Percentiles rank a stretch among this genome's conserved stretches.
Conservation (phyloP, 1,284 basidiomycete genomes). For the Sanghuangporus baumii region DNA sequence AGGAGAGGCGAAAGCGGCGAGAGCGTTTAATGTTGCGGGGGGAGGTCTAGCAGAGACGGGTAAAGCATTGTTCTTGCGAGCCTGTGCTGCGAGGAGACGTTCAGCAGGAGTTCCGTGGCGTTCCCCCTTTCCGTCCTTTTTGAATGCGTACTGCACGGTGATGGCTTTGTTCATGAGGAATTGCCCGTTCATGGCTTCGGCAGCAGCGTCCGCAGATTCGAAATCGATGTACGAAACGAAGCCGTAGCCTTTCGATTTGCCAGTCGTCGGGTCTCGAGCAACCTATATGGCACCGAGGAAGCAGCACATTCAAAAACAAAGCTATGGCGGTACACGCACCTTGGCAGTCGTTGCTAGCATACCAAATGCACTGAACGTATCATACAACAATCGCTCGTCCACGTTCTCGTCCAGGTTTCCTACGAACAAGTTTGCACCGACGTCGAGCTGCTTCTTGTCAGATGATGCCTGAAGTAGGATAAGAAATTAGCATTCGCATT, state of each 20-base stretch:
- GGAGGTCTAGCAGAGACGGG: slow-evolving; percentile 66
- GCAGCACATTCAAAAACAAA: slow-evolving; percentile 13
- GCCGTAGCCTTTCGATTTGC: slow-evolving; percentile 92
- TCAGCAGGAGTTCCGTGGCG: slow-evolving; percentile 95
- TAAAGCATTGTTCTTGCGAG: slow-evolving; percentile 89
- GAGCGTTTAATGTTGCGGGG: slow-evolving; percentile 62
- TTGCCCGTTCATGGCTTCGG: slow-evolving; percentile 95
- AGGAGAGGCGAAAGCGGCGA: slow-evolving; percentile 39
- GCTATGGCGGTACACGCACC: slow-evolving; percentile 36
- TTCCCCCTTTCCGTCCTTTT: slow-evolving; percentile 98
- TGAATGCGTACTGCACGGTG: slow-evolving; percentile 95
- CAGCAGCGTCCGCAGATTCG: slow-evolving; percentile 92
- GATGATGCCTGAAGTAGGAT: slow-evolving; percentile 65
- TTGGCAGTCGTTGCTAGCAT: slow-evolving; percentile 92
- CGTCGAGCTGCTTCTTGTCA: slow-evolving; percentile 96
- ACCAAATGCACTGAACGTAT: slow-evolving; percentile 95
- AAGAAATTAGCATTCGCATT: slow-evolving; percentile 1
- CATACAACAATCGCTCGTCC: slow-evolving; percentile 88
- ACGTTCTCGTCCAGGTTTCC: slow-evolving; percentile 93
- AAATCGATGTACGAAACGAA: slow-evolving; percentile 98
- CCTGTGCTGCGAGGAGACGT: slow-evolving; percentile 90
- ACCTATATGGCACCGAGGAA: slow-evolving; percentile 46
- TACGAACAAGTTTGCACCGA: slow-evolving; percentile 96
- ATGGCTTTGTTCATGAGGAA: slow-evolving; percentile 98
- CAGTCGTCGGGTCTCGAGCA: slow-evolving; percentile 80